These are phyloP conservation scores for Gracilaria gracilis DNA, from an alignment of 23 red algal species.

Conservation along the genomic window DNA sequence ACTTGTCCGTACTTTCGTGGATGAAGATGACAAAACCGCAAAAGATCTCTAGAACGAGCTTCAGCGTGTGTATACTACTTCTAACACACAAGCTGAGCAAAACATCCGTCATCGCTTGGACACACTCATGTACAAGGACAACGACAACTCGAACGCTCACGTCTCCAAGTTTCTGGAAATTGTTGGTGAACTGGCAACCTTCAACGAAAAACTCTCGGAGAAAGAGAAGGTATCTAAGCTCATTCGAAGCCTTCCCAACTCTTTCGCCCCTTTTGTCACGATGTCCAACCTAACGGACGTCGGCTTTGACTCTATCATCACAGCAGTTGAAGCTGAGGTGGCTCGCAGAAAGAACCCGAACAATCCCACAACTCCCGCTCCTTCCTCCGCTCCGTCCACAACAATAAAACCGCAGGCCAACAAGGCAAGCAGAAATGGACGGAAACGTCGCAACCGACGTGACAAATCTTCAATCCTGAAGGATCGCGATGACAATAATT, in stretches of 20 bases:
- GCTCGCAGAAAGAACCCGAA: slow-evolving; percentile 28
- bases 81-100: slow-evolving; percentile 10
- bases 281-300: neutral
- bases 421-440: neutral
- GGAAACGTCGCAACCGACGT: neutral
- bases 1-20: slow-evolving; percentile 17
- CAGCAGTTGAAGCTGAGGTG: slow-evolving; percentile 23
- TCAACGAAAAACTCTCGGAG: slow-evolving; percentile 21
- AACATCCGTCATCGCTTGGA: slow-evolving; percentile 13
- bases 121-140: slow-evolving; percentile 14
- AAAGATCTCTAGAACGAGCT: slow-evolving; percentile 35
- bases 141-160: neutral
- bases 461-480: neutral
- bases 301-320: slow-evolving; percentile 10
- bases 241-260: slow-evolving; percentile 7
- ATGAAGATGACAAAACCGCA: slow-evolving; percentile 37
- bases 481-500: neutral
- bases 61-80: neutral
- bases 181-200: neutral
- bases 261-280: slow-evolving; percentile 33
- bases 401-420: slow-evolving; percentile 2
- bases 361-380: neutral
- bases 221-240: slow-evolving; percentile 25
- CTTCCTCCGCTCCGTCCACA: neutral
- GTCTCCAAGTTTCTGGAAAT: neutral